phyloP scores from a whole-genome alignment of 78 protist genomes.

The Dictyostelium discoideum region dicty_2.7 NC_007088.5:1528501-1529000 shows the following conservation, averaged over 20 bases:
- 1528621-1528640: neutral
- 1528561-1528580: neutral
- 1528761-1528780: conserved; percentile 22
- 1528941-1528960: neutral
- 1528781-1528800: conserved; percentile 20
- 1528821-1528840: neutral
- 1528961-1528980: neutral
- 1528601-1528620: neutral
- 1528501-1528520: neutral
- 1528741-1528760: neutral
- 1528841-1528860: neutral
- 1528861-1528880: neutral
- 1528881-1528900: neutral
- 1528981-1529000: neutral
- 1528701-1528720: neutral
- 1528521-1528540: neutral
- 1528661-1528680: neutral
- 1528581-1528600: neutral
- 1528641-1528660: conserved; percentile 22
- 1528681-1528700: neutral
- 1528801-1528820: neutral
- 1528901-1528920: neutral
- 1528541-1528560: neutral
- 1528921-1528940: neutral
- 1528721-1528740: neutral